Percentiles rank a stretch among this genome's conserved stretches.
These are phyloP conservation scores for Kodamaea kakaduensis DNA, from an alignment of 805 yeast genomes.

Conservation along the genomic window DNA sequence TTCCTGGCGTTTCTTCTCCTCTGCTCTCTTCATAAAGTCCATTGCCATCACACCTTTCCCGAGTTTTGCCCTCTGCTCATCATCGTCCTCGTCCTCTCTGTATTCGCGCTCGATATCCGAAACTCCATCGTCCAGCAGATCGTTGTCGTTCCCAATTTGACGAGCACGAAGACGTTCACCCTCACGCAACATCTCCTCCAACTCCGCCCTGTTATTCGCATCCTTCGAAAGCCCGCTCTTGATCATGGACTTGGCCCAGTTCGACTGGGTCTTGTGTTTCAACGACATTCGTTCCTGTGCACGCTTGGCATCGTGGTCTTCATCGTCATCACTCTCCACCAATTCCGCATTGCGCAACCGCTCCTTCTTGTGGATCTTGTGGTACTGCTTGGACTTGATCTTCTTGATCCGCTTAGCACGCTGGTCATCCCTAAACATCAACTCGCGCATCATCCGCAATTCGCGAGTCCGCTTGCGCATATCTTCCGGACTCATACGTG, in stretches of 20 bases:
- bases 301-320: constrained; percentile 68
- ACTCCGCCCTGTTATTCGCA: constrained; percentile 74
- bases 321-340: constrained; percentile 53
- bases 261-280: constrained; percentile 81
- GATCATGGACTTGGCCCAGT: constrained; percentile 89
- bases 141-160: constrained; percentile 63
- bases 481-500: constrained; percentile 78
- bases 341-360: constrained; percentile 63
- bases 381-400: constrained; percentile 88
- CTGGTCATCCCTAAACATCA: constrained; percentile 93
- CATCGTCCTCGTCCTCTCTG: constrained; percentile 31
- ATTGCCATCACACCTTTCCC: constrained; percentile 89
- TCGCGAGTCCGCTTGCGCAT: constrained; percentile 72
- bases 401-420: constrained; percentile 89
- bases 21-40: constrained; percentile 96
- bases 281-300: constrained; percentile 91
- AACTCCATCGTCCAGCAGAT: constrained; percentile 49
- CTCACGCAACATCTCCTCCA: constrained; percentile 90
- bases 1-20: constrained; percentile 56
- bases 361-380: constrained; percentile 83
- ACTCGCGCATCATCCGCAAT: constrained; percentile 86
- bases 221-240: constrained; percentile 90
- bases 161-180: constrained; percentile 74
- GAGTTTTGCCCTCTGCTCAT: constrained; percentile 35
- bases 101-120: constrained; percentile 44